Percentiles rank a stretch among this genome's conserved stretches.
These are phyloP conservation scores for Ogataea henricii DNA, from an alignment of 805 yeast genomes.

Conservation along the genomic window DNA sequence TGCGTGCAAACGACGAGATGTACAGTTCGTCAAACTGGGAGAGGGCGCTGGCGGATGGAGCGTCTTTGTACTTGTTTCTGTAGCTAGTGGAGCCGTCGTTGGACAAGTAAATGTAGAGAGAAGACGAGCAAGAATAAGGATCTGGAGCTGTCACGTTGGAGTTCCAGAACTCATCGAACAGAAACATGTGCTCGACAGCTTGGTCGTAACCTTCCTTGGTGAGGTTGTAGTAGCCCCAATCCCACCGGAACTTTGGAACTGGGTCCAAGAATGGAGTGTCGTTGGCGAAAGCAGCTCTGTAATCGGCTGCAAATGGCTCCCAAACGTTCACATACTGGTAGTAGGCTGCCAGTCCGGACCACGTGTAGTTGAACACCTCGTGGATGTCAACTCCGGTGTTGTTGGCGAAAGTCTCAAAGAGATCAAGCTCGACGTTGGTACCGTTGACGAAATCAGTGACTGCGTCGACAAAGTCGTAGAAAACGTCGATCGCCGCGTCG, in stretches of 20 bases:
- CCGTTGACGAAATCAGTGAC: slow-evolving; percentile 14
- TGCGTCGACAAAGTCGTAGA: slow-evolving; percentile 12
- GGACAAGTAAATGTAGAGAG: slow-evolving; percentile 12
- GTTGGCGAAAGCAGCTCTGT: slow-evolving; percentile 6
- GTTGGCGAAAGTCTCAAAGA: slow-evolving; percentile 8
- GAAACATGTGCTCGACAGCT: slow-evolving; percentile 10
- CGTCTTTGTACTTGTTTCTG: slow-evolving; percentile 10
- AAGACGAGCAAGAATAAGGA: slow-evolving; percentile 11
- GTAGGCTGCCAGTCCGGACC: slow-evolving; percentile 15
- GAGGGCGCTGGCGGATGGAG: slow-evolving; percentile 10
- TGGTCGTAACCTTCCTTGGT: slow-evolving; percentile 14
- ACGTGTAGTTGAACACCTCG: slow-evolving; percentile 14
- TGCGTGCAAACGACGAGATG: slow-evolving; percentile 18
- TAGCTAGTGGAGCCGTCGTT: slow-evolving; percentile 12
- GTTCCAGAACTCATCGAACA: slow-evolving; percentile 17
- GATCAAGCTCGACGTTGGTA: slow-evolving; percentile 9
- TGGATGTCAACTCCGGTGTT: slow-evolving; percentile 10
- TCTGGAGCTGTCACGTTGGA: slow-evolving; percentile 13
- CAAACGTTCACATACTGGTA: slow-evolving; percentile 16
- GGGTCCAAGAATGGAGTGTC: slow-evolving; percentile 18
- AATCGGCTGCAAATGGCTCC: slow-evolving; percentile 15
- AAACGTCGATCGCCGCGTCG: slow-evolving; percentile 7
- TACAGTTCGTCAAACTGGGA: slow-evolving; percentile 13
- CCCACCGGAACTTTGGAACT: slow-evolving; percentile 17
- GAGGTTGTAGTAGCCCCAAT: slow-evolving; percentile 15